Base-by-base conservation (phyloP, 257 asterid species). In the Linderniella brevidens region DNA sequence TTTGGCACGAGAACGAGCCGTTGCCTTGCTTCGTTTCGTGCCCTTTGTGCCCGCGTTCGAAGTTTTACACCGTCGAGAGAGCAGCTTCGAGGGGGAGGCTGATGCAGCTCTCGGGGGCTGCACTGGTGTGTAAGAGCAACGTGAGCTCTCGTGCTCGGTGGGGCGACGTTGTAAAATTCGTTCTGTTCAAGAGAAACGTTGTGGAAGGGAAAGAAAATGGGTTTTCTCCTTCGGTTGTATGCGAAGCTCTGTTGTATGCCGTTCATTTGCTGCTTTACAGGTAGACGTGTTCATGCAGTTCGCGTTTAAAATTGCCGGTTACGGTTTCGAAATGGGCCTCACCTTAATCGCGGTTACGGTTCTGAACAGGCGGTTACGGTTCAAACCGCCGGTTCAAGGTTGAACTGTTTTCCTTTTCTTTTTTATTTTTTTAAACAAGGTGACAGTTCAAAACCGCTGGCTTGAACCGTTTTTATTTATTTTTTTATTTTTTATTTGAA, bases 221-320 rank as follows among this genome's bases (percentile, higher is more conserved):
- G n/a, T 50, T 83, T 41, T 70, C 78, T n/a, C 60, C 83, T 40
- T 38, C 36, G 9, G 69, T 67, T 19, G 45, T 74, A 13, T 77
- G 92, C 55, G 87, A 84, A 71, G 93, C 95, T 53, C 74, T 84
- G 25, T 80, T 84, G 72, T 77, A 75, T 41, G 93, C 71, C 17
- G 17, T 68, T 41, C 93, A 75, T 55, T 61, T 80, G 29, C 75
- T 80, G 49, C 62, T 84, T 43, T 75, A 82, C 2, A 63, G 86
- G 62, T n/a, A n/a, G n/a, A n/a, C n/a, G n/a, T n/a, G n/a, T n/a
- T n/a, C n/a, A n/a, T n/a, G n/a, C n/a, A n/a, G n/a, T n/a, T n/a
- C n/a, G n/a, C n/a, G n/a, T n/a, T n/a, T n/a, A n/a, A n/a, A n/a
- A n/a, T n/a, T n/a, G n/a, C n/a, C n/a, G n/a, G n/a, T n/a, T n/a